Conservation (phyloP, 257 asterid genomes). For the Solanum microdontum region DNA sequence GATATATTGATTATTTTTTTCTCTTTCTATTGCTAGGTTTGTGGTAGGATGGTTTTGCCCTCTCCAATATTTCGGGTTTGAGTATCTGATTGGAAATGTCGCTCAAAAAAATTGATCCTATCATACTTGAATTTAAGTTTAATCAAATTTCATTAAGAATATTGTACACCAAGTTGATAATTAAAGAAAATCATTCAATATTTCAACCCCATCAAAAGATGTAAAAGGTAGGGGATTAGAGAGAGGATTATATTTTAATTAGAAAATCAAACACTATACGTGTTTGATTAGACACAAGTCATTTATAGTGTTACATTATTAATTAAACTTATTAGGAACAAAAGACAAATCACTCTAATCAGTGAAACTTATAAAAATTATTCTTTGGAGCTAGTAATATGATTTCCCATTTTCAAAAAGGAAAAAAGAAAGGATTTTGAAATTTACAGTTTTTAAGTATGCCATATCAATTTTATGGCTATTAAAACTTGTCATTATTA, state of each 20-base stretch:
- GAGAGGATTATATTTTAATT: neutral
- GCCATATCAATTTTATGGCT: neutral
- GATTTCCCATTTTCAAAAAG: neutral
- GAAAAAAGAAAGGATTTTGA: neutral
- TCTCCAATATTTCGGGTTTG: rapidly evolving
- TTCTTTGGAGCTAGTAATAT: neutral
- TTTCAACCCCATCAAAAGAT: neutral
- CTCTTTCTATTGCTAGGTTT: neutral
- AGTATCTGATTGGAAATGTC: rapidly evolving
- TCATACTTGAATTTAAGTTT: neutral
- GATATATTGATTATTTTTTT: neutral
- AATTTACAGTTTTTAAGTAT: neutral
- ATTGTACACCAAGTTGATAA: neutral
- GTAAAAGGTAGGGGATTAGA: neutral
- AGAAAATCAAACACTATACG: neutral
- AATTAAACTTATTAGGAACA: neutral
- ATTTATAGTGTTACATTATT: neutral
- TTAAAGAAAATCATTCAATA: neutral
- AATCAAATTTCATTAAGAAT: neutral
- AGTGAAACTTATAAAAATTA: neutral
- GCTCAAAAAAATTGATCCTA: rapidly evolving
- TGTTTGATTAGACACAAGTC: neutral
- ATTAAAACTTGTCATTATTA: neutral
- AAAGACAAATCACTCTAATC: neutral
- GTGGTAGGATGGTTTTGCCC: neutral